Conservation (phyloP, 2,329 filamentous ascomycete species). For the Aspergillus felis region DNA sequence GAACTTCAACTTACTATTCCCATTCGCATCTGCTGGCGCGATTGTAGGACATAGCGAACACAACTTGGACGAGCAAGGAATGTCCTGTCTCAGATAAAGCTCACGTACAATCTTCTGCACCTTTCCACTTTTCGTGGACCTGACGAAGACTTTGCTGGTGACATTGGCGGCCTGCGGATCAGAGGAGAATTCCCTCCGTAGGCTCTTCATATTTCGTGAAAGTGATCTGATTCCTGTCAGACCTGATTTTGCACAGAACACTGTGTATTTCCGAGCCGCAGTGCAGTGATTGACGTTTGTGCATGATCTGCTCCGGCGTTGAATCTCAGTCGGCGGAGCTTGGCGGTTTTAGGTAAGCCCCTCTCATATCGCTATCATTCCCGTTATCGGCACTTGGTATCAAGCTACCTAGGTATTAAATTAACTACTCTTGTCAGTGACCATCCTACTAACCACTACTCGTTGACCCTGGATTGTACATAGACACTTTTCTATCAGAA, state of each 20-base stretch:
- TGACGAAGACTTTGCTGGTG: slow-evolving; percentile 92
- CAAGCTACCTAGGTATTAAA: not conserved
- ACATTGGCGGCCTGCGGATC: slow-evolving; percentile 66
- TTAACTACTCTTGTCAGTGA: too few species aligned
- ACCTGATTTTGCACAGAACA: slow-evolving; percentile 3
- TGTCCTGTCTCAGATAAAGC: slow-evolving; percentile 92
- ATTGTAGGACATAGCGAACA: slow-evolving; percentile 71
- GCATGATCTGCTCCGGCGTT: slow-evolving; percentile 10
- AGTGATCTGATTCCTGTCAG: slow-evolving; percentile 8
- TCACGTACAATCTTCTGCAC: slow-evolving; percentile 98
- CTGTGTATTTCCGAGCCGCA: slow-evolving; percentile 18
- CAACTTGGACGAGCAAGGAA: slow-evolving; percentile 90
- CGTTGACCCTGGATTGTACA: not conserved
- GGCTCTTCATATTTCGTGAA: slow-evolving; percentile 53
- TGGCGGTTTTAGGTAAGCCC: slow-evolving; percentile 21
- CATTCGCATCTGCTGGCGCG: slow-evolving; percentile 74
- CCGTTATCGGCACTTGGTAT: not conserved
- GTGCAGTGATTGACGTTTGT: slow-evolving; percentile 12
- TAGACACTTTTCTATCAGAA: not conserved
- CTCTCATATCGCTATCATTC: slow-evolving; percentile 1
- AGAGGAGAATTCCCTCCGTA: slow-evolving; percentile 54
- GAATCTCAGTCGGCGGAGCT: slow-evolving; percentile 9
- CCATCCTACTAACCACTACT: not conserved
- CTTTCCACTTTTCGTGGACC: slow-evolving; percentile 92
- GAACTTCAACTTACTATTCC: slow-evolving; percentile 55